Conservation (phyloP, 2,329 filamentous ascomycete genomes). For the Fusarium torulosum region DNA sequence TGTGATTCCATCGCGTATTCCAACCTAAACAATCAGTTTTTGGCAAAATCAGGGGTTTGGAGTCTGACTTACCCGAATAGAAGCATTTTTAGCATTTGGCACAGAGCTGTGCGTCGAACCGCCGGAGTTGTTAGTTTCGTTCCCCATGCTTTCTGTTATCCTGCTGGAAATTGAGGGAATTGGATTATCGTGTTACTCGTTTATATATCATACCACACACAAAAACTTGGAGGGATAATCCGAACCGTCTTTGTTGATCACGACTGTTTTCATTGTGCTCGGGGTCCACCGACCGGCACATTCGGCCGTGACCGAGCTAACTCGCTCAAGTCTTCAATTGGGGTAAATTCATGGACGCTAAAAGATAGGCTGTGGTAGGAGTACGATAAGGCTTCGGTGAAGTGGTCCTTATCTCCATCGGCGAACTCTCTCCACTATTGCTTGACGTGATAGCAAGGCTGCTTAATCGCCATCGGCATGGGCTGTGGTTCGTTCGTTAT, state of each 20-base stretch:
- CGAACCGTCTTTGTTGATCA: accelerated
- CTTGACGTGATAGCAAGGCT: conserved; percentile 29
- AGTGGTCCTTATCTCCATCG: background rate
- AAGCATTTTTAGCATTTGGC: conserved; percentile 13
- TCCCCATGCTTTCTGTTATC: background rate
- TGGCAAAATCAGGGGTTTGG: accelerated
- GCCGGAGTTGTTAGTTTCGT: accelerated
- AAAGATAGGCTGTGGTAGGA: too few relatives aligned
- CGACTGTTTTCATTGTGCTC: background rate
- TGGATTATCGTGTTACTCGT: accelerated
- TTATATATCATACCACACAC: background rate
- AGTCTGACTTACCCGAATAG: background rate
- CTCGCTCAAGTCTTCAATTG: background rate
- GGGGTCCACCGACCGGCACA: background rate
- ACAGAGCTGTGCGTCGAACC: conserved; percentile 17
- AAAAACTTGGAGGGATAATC: background rate
- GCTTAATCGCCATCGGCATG: conserved; percentile 5
- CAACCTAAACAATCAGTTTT: accelerated
- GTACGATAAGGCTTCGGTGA: background rate
- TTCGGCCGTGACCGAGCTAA: background rate
- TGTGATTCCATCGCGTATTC: background rate
- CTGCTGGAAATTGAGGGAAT: accelerated
- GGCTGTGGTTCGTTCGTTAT: background rate
- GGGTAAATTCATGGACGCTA: background rate
- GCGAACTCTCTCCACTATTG: conserved; percentile 10